phyloP scores from a whole-genome alignment of 176 grass and related monocot genomes.

The Microstegium vimineum region DNA sequence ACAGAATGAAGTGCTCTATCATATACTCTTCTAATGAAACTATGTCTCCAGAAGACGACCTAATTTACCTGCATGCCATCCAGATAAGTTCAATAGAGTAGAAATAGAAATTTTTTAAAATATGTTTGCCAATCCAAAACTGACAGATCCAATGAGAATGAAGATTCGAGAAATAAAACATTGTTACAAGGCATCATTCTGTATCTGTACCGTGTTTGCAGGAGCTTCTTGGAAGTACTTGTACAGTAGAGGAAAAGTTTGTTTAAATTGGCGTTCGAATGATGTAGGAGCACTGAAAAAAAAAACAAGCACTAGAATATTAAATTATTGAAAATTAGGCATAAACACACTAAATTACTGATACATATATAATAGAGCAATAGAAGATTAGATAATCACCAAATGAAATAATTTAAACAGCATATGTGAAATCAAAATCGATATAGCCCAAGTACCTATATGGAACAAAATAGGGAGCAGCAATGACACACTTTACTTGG shows the following conservation, averaged over 20 bases:
- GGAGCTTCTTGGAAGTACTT: constrained; percentile 88
- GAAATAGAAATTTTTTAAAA: constrained; percentile 6
- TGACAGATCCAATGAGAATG: background rate
- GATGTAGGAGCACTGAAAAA: constrained; percentile 70
- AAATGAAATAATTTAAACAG: background rate
- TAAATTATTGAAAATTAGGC: background rate
- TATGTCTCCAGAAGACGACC: background rate
- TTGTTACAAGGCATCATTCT: background rate
- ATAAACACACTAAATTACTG: background rate
- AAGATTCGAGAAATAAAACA: background rate
- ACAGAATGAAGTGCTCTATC: background rate
- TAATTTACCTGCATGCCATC: background rate
- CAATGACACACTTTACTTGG: constrained; percentile 73
- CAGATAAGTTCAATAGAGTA: constrained; percentile 5
- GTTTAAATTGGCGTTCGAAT: constrained; percentile 71
- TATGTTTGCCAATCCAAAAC: background rate
- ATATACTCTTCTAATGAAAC: background rate
- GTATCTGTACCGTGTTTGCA: constrained; percentile 55
- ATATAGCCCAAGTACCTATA: constrained; percentile 63
- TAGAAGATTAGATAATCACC: background rate
- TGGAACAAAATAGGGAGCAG: constrained; percentile 85
- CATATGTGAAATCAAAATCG: background rate
- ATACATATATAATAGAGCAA: background rate
- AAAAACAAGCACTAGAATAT: constrained; percentile 16
- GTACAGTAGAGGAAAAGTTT: constrained; percentile 59